Evolutionary conservation across 1,284 basidiomycete genomes (phyloP).

Genomic region (Tilletiopsis washingtonensis): DNA sequence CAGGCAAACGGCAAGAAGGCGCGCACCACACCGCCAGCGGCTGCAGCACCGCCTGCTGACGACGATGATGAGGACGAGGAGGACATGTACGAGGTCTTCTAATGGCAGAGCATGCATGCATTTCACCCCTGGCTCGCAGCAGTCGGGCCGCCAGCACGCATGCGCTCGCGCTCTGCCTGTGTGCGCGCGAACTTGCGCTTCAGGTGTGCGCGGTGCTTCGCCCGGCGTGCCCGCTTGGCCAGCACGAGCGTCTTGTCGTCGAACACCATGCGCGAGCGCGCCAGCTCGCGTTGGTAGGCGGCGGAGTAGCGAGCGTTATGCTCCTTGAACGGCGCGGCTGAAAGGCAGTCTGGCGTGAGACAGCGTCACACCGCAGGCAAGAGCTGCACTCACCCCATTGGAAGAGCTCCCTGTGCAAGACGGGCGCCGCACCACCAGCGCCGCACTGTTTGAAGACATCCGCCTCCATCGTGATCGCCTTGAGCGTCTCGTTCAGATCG

Average conservation of each 20-base stretch:
- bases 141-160: no score
- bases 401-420: no score
- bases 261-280: background rate
- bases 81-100: constrained; percentile 10
- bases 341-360: background rate
- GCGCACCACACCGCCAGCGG: background rate
- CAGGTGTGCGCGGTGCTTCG: constrained; percentile 4
- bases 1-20: background rate
- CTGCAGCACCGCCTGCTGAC: background rate
- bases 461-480: no score
- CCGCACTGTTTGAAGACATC: no score
- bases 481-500: no score
- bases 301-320: background rate
- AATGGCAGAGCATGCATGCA: no score
- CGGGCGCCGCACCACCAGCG: no score
- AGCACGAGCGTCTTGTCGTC: background rate
- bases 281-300: constrained; percentile 6
- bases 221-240: background rate
- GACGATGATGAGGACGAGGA: constrained; percentile 7
- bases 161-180: background rate
- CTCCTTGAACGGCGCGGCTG: background rate
- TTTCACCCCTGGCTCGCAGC: no score
- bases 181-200: constrained; percentile 1
- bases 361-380: constrained; percentile 1
- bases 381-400: no score